Evolutionary conservation across 2,329 filamentous ascomycete genomes (phyloP).

Genomic region (Sphaerulina populicola): DNA sequence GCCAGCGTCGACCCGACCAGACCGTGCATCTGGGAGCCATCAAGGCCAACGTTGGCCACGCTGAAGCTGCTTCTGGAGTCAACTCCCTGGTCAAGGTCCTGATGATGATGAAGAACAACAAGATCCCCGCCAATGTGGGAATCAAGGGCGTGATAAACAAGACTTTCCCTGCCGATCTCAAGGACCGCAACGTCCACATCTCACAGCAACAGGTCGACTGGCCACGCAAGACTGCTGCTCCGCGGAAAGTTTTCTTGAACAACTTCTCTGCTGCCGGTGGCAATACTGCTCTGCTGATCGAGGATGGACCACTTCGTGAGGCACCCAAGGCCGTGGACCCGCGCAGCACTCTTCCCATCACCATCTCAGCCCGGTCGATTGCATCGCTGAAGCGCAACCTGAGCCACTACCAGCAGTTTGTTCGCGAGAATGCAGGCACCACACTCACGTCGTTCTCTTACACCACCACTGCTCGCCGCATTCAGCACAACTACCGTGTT

Average conservation of each 20-base stretch:
- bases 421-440: constrained; percentile 39
- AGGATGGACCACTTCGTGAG: constrained; percentile 42
- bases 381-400: constrained; percentile 47
- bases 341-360: constrained; percentile 41
- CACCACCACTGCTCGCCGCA: constrained; percentile 46
- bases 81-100: constrained; percentile 47
- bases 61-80: constrained; percentile 48
- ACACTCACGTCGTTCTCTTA: constrained; percentile 45
- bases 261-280: constrained; percentile 49
- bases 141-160: constrained; percentile 51
- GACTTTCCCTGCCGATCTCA: constrained; percentile 46
- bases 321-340: constrained; percentile 39
- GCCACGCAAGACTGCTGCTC: constrained; percentile 42
- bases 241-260: constrained; percentile 46
- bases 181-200: constrained; percentile 47
- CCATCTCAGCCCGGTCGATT: constrained; percentile 46
- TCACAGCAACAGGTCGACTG: constrained; percentile 40
- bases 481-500: constrained; percentile 48
- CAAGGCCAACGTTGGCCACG: constrained; percentile 50
- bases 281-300: constrained; percentile 47
- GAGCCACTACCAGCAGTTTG: constrained; percentile 40
- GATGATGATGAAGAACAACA: constrained; percentile 48
- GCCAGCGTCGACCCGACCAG: constrained; percentile 43
- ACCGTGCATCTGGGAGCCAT: constrained; percentile 47
- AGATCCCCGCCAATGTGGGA: constrained; percentile 48